Evolutionary conservation across 164 flowering plant species (phyloP).

Genomic region (Litsea cubeba): DNA sequence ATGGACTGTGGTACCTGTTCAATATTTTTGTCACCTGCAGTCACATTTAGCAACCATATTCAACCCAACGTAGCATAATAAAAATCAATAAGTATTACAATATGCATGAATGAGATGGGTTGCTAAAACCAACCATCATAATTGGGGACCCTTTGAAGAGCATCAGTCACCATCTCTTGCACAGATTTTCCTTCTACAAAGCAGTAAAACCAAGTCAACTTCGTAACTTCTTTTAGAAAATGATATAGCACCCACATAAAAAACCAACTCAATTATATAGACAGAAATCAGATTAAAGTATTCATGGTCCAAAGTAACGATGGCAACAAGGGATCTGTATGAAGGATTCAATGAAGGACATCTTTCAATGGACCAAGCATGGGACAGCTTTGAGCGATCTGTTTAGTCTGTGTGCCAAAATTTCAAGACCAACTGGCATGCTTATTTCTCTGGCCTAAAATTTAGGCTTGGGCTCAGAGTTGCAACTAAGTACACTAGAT

Average conservation of each 20-base stretch:
- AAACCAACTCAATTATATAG: background rate
- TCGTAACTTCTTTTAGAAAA: background rate
- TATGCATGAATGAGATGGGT: background rate
- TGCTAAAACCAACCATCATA: conserved; percentile 51
- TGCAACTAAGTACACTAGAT: background rate
- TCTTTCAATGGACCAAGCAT: background rate
- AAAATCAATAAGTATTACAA: background rate
- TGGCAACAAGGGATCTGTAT: background rate
- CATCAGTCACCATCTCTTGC: conserved; percentile 93
- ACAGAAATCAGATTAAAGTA: background rate
- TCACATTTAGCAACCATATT: conserved; percentile 24
- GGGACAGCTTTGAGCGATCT: background rate
- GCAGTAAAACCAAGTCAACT: conserved; percentile 11
- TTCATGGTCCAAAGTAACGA: background rate
- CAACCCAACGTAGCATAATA: background rate
- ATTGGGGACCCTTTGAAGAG: conserved; percentile 85
- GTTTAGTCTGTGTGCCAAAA: background rate
- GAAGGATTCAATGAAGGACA: background rate
- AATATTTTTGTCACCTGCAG: conserved; percentile 81
- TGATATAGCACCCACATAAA: background rate
- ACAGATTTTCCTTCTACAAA: conserved; percentile 94
- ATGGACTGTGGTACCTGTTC: conserved; percentile 44
- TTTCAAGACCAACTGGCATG: background rate
- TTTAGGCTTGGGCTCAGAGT: background rate
- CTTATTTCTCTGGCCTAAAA: background rate